Conservation (phyloP, 1,139 yeast species). For the Taphrina flavorubra region DNA sequence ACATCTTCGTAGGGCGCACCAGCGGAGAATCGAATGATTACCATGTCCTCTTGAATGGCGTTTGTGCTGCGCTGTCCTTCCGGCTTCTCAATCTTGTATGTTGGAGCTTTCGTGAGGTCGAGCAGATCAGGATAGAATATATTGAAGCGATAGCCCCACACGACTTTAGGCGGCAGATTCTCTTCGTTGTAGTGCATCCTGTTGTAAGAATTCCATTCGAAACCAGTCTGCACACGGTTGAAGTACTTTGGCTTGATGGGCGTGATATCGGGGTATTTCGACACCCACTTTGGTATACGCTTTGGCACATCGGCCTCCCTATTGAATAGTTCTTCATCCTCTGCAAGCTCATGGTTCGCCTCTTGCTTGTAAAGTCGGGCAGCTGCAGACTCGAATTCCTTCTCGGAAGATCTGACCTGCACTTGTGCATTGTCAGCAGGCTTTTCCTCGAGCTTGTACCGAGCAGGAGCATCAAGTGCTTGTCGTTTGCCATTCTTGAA, state of each 20-base stretch:
- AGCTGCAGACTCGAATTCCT: slow-evolving; percentile 33
- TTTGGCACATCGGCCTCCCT: slow-evolving; percentile 44
- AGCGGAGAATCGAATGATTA: slow-evolving; percentile 51
- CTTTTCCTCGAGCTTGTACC: slow-evolving; percentile 8
- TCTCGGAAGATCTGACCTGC: slow-evolving; percentile 18
- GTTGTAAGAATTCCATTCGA: slow-evolving; percentile 54
- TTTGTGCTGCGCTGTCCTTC: slow-evolving; percentile 42
- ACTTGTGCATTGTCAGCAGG: not conserved
- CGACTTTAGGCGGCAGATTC: slow-evolving; percentile 54
- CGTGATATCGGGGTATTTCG: slow-evolving; percentile 31
- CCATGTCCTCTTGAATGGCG: slow-evolving; percentile 47
- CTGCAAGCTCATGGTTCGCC: slow-evolving; percentile 43
- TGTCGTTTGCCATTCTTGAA: slow-evolving; percentile 27
- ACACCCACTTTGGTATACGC: slow-evolving; percentile 30
- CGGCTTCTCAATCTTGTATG: slow-evolving; percentile 50
- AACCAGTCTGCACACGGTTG: slow-evolving; percentile 52
- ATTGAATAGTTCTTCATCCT: slow-evolving; percentile 48
- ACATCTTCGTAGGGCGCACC: slow-evolving; percentile 52
- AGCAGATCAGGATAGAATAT: slow-evolving; percentile 52
- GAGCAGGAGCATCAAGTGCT: slow-evolving; percentile 28
- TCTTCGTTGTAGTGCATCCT: slow-evolving; percentile 52
- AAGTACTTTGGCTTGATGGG: slow-evolving; percentile 50
- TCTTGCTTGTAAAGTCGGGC: slow-evolving; percentile 44
- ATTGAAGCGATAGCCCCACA: slow-evolving; percentile 54
- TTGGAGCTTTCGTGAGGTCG: slow-evolving; percentile 49